These are phyloP conservation scores for Candida schatavii DNA, from an alignment of 805 yeast species.

Conservation along the genomic window DNA sequence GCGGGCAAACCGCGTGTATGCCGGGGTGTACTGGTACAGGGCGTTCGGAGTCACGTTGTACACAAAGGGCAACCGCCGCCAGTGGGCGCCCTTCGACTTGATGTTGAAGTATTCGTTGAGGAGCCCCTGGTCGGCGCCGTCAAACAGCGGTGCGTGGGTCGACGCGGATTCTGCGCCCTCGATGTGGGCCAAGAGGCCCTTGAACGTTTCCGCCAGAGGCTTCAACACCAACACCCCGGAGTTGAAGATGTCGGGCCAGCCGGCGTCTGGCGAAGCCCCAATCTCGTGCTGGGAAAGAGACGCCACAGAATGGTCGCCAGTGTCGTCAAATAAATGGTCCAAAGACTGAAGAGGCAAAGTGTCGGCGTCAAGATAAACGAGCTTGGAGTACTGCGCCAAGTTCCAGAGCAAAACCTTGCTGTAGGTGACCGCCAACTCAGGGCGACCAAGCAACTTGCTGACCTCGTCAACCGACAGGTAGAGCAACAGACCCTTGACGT, in stretches of 20 bases:
- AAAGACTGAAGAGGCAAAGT: slow-evolving; percentile 21
- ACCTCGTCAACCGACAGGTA: slow-evolving; percentile 19
- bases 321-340: slow-evolving; percentile 21
- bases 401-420: slow-evolving; percentile 27
- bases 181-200: slow-evolving; percentile 12
- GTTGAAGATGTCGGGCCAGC: slow-evolving; percentile 34
- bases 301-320: slow-evolving; percentile 6
- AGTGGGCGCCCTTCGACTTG: slow-evolving; percentile 20
- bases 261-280: slow-evolving; percentile 28
- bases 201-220: slow-evolving; percentile 17
- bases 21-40: slow-evolving; percentile 34
- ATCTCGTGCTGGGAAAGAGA: slow-evolving; percentile 10
- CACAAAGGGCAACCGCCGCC: slow-evolving; percentile 31
- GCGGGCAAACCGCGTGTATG: slow-evolving; percentile 25
- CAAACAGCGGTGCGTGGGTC: slow-evolving; percentile 14
- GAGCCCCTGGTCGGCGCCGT: slow-evolving; percentile 39
- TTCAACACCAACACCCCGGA: slow-evolving; percentile 25
- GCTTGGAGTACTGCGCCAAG: slow-evolving; percentile 17
- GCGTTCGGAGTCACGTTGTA: slow-evolving; percentile 35
- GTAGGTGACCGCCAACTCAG: slow-evolving; percentile 26
- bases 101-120: slow-evolving; percentile 31
- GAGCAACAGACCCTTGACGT: slow-evolving; percentile 17
- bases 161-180: slow-evolving; percentile 10
- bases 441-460: slow-evolving; percentile 19
- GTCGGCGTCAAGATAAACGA: slow-evolving; percentile 28